A percentile compares a stretch with the other conserved stretches of the same genome.
Evolutionary conservation across 768 basidiomycete species (phyloP).

Genomic region (Leccinum longicurvipes): DNA sequence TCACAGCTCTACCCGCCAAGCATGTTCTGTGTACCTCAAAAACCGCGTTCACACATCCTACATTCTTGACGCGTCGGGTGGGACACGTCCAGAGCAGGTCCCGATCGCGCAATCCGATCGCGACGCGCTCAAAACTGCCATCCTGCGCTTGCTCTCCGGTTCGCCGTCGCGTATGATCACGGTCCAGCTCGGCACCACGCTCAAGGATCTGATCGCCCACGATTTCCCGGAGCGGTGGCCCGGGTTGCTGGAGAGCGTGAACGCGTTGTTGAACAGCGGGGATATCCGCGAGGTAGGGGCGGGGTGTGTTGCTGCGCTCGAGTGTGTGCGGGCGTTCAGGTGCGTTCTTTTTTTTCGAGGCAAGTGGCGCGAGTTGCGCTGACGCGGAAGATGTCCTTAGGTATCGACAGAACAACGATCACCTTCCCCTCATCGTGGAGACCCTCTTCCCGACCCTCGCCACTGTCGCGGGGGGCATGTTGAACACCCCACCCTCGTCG

Average conservation of each 20-base stretch:
- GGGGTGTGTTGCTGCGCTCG: constrained; percentile 74
- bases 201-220: constrained; percentile 69
- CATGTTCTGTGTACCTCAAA: constrained; percentile 86
- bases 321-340: constrained; percentile 63
- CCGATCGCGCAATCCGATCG: constrained; percentile 69
- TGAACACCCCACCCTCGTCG: constrained; percentile 55
- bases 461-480: constrained; percentile 66
- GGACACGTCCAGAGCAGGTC: constrained; percentile 54
- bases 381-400: constrained; percentile 38
- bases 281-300: constrained; percentile 75
- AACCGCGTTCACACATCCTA: constrained; percentile 79
- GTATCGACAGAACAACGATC: constrained; percentile 63
- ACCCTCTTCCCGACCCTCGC: constrained; percentile 75
- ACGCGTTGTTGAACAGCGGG: constrained; percentile 56
- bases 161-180: constrained; percentile 67
- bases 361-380: constrained; percentile 30
- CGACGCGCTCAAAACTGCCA: constrained; percentile 61
- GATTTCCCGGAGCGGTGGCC: constrained; percentile 84
- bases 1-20: constrained; percentile 73
- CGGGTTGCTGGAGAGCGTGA: constrained; percentile 61
- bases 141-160: constrained; percentile 67
- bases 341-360: not conserved
- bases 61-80: constrained; percentile 38
- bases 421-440: constrained; percentile 55
- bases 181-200: constrained; percentile 67